Base-by-base conservation (phyloP, 2,329 filamentous ascomycete species). In the Penicillium sclerotigenum region DNA sequence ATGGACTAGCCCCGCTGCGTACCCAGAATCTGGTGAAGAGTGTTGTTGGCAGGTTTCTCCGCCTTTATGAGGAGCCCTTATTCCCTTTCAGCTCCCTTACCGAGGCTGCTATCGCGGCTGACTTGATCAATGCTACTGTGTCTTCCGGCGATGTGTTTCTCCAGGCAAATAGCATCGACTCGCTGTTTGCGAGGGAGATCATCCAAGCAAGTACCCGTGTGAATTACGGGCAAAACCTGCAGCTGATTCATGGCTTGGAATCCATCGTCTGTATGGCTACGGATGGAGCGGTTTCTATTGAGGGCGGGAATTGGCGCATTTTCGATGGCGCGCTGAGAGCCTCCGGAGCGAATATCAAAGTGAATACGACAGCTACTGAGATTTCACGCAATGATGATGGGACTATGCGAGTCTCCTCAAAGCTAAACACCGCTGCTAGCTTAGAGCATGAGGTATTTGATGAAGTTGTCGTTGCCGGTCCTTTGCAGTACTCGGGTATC, bases 181-280 rank as follows among this genome's bases (percentile, higher is more conserved):
- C 80, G 0, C 70, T 78, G 0, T 97, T 96, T 70, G 80, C 87
- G 0, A 83, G 84, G 14, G 90, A 99, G 48, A 84, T 99, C 46
- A 85, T 97, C 26, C 93, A 97, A 74, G 90, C 93, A 1, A 89
- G 87, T 55, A 97, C 94, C 0, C 83, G 94, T 20, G 93, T 97
- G 60, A 97, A 97, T 73, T 99, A 97, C 74, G 94, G 89, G 0
- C 90, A 92, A 47, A 97, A 97, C 64, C 74, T 97, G 13, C 83
- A 80, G n/a, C 78, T 85, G 34, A 94, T 97, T 46, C 92, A 97
- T 67, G 94, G 91, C 0, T 76, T 99, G 1, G 91, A 95, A 67
- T 86, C 92, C 1, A 91, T 97, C 88, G 88, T 95, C 2, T 93
- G 91, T 41, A 90, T 97, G 85, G 89, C 92, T 2, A 89, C 91